Percentiles rank a stretch among this genome's conserved stretches.
These are phyloP conservation scores for Tephrocybe sp. DNA, from an alignment of 768 basidiomycete genomes.

Conservation along the genomic window DNA sequence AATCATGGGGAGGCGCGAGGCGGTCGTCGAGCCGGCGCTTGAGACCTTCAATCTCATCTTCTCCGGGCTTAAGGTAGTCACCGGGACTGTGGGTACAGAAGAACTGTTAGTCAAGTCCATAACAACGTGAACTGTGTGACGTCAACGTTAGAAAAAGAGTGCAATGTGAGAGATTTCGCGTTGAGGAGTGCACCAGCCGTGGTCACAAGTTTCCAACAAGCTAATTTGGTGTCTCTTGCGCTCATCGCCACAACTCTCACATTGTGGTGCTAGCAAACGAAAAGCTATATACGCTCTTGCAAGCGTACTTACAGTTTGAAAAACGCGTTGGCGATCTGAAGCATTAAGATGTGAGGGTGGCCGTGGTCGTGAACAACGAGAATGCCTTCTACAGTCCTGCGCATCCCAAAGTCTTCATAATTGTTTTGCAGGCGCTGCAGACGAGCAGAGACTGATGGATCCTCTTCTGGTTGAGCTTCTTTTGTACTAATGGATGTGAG, in stretches of 20 bases:
- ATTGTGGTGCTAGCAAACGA: neutral
- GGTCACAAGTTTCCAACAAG: too few species aligned
- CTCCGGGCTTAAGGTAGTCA: slow-evolving; percentile 97
- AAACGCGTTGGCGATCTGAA: slow-evolving; percentile 98
- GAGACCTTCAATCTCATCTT: slow-evolving; percentile 89
- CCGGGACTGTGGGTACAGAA: slow-evolving; percentile 65
- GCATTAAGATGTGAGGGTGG: slow-evolving; percentile 95
- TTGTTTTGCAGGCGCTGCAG: slow-evolving; percentile 93
- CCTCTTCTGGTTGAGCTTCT: slow-evolving; percentile 96
- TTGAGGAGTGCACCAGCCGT: too few species aligned
- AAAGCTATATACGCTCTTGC: too few species aligned
- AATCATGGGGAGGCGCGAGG: slow-evolving; percentile 76
- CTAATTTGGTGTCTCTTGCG: too few species aligned
- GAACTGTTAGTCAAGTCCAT: neutral
- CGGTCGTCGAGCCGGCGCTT: slow-evolving; percentile 88
- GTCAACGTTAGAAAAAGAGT: neutral
- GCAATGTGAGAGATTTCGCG: neutral
- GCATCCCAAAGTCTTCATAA: slow-evolving; percentile 97
- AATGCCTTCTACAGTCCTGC: slow-evolving; percentile 89
- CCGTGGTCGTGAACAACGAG: slow-evolving; percentile 95
- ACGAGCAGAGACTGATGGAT: slow-evolving; percentile 92
- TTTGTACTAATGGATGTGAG: slow-evolving; percentile 64
- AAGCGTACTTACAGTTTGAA: slow-evolving; percentile 87
- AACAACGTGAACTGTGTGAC: too few species aligned
- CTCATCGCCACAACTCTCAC: too few species aligned